Base-by-base conservation (phyloP, 306 rosid genomes). In the Benincasa hispida region DNA sequence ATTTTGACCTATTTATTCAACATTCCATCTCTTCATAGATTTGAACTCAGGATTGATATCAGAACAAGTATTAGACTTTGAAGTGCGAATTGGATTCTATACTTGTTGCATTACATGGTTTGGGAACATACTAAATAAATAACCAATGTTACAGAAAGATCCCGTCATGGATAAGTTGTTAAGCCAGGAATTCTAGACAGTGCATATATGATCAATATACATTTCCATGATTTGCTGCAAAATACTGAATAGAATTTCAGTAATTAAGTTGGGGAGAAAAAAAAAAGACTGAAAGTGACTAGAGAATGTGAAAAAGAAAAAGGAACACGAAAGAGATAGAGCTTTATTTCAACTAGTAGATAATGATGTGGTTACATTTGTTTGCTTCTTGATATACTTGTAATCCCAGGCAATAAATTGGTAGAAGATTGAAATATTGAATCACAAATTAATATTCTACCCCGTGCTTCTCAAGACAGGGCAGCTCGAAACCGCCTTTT, bases 391-490 rank as follows among this genome's bases (percentile, higher is more conserved):
- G 67, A 28, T 7, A 28, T 5, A 61, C 37, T 61, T 61, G 67
- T 61, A 61, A 30, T 58, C 10, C 10, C 67, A 61, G 41, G 10
- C 39, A 27, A 61, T 60, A 60, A 10, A 60, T 14, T 14, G 8
- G 5, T 28, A 15, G 11, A 65, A 35, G 17, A 19, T 35, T 18
- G 24, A 62, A 62, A 35, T n/a, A 9, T 37, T 21, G 30, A 66
- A 66, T 22, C 53, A 67, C 42, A 22, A 41, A 19, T 12, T 21
- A 41, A 67, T 39, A 37, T 7, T 50, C 77, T 82, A 78, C 56
- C 81, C 81, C 1, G 83, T 83, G 74, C 39, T 79, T 77, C 81
- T 79, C 19, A 83, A 45, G 35, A 83, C 12, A n/a, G 83, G 83
- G 55, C 83, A 83, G 73, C 66, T 74, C n/a, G 81, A 77, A 25